Base-by-base conservation (phyloP, 2,329 filamentous ascomycete species). In the Monascus ruber region DNA sequence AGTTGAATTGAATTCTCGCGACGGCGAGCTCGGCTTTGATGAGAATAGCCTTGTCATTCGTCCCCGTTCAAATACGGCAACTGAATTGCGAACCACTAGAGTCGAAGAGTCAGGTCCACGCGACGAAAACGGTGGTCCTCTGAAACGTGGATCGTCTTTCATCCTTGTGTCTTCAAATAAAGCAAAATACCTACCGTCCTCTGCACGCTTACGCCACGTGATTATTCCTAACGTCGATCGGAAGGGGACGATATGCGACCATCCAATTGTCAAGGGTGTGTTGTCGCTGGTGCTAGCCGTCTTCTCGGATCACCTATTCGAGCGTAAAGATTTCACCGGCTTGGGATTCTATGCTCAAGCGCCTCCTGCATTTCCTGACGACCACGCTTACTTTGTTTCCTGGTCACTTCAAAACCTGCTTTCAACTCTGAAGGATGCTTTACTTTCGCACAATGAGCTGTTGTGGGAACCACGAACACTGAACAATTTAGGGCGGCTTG, bases 381-480 rank as follows among this genome's bases (percentile, higher is more conserved):
- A 96, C 50, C 88, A 95, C 53, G 86, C 87, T 0, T 94, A 88
- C 57, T 95, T 98, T 48, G 86, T 94, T 55, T 94, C 91, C 0
- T 95, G 88, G 55, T 68, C 96, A 3, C 68, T 96, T 17, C 77
- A 80, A 26, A 82, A 81, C 47, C 79, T 84, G 0, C 74, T 95
- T 34, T 73, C 78, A 3, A 77, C 83, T 26, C 65, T 94, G 10
- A 76, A 76, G 28, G 83, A 75, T 41, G 71, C 77, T 24, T 72
- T 96, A 6, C 77, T 85, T 43, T 64, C 81, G 2, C 76, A 88
- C 46, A 78, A 84, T 51, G 78, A 80, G 40, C 65, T 81, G 0
- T 70, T 96, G 1, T 76, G 77, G 40, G 88, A 96, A 55, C 85
- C 91, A 1, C 79, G 82, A 43, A 76, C 93, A 1, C 68, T 98